These are phyloP conservation scores for Leptographium lundbergii DNA, from an alignment of 2,329 filamentous ascomycete genomes.

Conservation along the genomic window DNA sequence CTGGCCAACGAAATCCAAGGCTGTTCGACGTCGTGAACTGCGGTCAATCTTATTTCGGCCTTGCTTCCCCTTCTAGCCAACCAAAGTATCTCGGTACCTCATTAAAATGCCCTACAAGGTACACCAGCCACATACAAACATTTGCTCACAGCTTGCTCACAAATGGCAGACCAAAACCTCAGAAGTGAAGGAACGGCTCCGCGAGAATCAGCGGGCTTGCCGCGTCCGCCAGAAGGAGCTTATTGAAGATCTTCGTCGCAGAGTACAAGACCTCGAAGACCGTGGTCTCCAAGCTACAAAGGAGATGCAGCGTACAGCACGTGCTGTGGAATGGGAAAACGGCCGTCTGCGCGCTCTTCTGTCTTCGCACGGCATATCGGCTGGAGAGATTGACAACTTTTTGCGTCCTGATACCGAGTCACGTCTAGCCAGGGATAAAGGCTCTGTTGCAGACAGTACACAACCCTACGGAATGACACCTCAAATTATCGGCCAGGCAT, in stretches of 20 bases:
- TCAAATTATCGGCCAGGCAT: too few relatives aligned
- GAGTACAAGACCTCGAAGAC: constrained; percentile 33
- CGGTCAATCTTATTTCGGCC: too few relatives aligned
- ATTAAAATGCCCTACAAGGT: not conserved
- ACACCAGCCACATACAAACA: too few relatives aligned
- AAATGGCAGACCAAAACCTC: constrained; percentile 1
- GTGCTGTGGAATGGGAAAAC: constrained; percentile 36
- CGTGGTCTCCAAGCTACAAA: constrained; percentile 34
- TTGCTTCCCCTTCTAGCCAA: too few relatives aligned
- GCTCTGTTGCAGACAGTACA: not conserved
- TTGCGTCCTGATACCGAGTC: not conserved
- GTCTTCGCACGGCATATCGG: constrained; percentile 1
- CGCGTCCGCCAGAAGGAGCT: constrained; percentile 38
- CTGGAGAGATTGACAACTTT: not conserved
- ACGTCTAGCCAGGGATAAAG: not conserved
- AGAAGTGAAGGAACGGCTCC: constrained; percentile 8
- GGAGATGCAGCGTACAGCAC: constrained; percentile 41
- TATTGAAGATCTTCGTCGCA: constrained; percentile 32
- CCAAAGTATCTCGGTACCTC: too few relatives aligned
- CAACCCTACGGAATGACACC: too few relatives aligned
- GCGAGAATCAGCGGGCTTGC: constrained; percentile 41
- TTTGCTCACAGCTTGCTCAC: too few relatives aligned
- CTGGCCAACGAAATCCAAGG: too few relatives aligned
- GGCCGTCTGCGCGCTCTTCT: constrained; percentile 24
- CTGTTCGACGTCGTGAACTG: too few relatives aligned